A percentile compares a stretch with the other conserved stretches of the same genome.
Conservation (phyloP, 2,329 filamentous ascomycete species). For the Purpureocillium lavendulum region DNA sequence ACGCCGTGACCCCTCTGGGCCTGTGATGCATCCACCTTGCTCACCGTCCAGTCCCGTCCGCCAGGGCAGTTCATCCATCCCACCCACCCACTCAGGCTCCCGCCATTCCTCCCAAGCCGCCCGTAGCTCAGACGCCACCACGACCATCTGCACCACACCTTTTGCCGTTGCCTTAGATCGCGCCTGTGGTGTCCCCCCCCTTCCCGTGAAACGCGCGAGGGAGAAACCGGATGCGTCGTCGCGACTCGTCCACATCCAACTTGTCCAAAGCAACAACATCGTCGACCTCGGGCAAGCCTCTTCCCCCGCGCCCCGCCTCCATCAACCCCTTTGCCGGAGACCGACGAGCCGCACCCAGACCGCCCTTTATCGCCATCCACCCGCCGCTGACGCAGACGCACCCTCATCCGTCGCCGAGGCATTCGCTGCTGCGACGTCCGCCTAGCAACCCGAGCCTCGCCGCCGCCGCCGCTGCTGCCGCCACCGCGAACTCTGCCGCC, state of each 20-base stretch:
- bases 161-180: no score
- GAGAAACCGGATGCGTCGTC: constrained; percentile 1
- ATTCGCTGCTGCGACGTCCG: neutral
- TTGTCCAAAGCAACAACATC: neutral
- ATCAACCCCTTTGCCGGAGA: constrained; percentile 5
- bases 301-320: neutral
- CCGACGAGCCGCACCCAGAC: constrained; percentile 5
- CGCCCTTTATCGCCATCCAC: constrained; percentile 1
- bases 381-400: neutral
- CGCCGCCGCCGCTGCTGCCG: constrained; percentile 2
- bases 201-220: no score
- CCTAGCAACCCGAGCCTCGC: neutral
- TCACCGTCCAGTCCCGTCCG: no score
- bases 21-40: no score
- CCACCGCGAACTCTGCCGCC: constrained; percentile 12
- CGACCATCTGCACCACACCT: no score
- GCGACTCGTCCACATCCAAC: constrained; percentile 1
- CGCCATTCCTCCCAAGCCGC: no score
- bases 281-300: constrained; percentile 2
- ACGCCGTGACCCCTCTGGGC: no score
- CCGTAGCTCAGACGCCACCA: no score
- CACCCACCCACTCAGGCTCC: no score
- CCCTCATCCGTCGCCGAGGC: neutral
- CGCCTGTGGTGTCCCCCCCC: no score
- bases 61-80: no score